A percentile compares a stretch with the other conserved stretches of the same genome.
Conservation (phyloP, 2,329 filamentous ascomycete species). For the Phialophora tarda region DNA sequence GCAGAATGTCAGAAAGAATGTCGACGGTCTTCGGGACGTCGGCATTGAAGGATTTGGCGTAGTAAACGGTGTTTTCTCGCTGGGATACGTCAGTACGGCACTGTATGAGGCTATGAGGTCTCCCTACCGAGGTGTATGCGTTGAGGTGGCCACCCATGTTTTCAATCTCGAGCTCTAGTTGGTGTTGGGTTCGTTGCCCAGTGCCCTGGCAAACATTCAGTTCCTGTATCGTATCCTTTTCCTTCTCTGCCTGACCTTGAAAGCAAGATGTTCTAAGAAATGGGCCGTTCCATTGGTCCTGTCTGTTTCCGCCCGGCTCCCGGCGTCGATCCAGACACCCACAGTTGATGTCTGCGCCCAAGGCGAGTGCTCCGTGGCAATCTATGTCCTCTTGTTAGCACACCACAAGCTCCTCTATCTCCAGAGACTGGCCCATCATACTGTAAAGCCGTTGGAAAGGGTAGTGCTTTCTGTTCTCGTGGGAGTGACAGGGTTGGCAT, state of each 20-base stretch:
- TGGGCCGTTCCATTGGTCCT: slow-evolving; percentile 99
- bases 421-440: slow-evolving; percentile 51
- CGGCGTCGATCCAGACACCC: slow-evolving; percentile 99
- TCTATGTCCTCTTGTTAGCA: slow-evolving; percentile 60
- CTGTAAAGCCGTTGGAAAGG: slow-evolving; percentile 95
- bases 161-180: slow-evolving; percentile 99
- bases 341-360: slow-evolving; percentile 98
- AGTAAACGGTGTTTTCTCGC: slow-evolving; percentile 99
- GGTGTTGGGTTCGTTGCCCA: slow-evolving; percentile 89
- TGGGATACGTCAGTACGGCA: slow-evolving; percentile 44
- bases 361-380: slow-evolving; percentile 96
- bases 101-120: slow-evolving; percentile 30
- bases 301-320: slow-evolving; percentile 95
- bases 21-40: slow-evolving; percentile 96
- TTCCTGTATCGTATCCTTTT: slow-evolving; percentile 21
- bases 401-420: background rate
- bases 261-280: slow-evolving; percentile 99
- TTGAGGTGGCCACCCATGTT: slow-evolving; percentile 99
- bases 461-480: slow-evolving; percentile 94
- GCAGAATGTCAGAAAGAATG: slow-evolving; percentile 97
- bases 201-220: slow-evolving; percentile 69
- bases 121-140: slow-evolving; percentile 94
- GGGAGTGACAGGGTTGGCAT: slow-evolving; percentile 82
- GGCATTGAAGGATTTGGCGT: slow-evolving; percentile 98
- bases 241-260: slow-evolving; percentile 74